These are phyloP conservation scores for Boletellus emodensis DNA, from an alignment of 768 basidiomycete genomes.

Conservation along the genomic window DNA sequence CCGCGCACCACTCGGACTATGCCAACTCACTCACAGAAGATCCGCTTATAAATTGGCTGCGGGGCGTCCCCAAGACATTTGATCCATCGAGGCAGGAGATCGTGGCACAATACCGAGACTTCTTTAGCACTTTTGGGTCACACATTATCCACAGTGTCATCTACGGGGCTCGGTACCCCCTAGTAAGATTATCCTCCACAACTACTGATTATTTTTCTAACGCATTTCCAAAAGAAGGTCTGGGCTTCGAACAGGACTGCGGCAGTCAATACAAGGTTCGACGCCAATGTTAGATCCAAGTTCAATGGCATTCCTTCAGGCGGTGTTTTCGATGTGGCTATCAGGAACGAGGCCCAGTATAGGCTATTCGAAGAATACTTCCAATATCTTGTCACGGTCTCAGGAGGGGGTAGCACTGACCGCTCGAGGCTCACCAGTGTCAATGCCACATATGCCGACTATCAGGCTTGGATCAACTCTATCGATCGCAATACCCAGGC, in stretches of 20 bases:
- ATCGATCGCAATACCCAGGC: neutral
- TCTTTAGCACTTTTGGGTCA: neutral
- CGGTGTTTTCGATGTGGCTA: neutral
- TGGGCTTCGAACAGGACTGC: neutral
- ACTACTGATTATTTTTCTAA: neutral
- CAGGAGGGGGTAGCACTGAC: neutral
- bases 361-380: neutral
- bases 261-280: neutral
- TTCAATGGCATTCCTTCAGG: neutral
- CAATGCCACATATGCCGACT: neutral
- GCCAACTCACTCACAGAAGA: neutral
- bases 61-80: neutral
- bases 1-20: neutral
- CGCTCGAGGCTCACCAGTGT: neutral
- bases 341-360: neutral
- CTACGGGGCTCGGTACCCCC: neutral
- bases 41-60: neutral
- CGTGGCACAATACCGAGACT: neutral
- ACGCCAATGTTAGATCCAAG: neutral
- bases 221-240: neutral
- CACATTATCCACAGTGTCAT: neutral
- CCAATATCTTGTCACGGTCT: neutral
- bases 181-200: neutral
- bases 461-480: neutral
- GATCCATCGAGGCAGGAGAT: neutral